Base-by-base conservation (phyloP, 768 basidiomycete genomes). In the Scleroderma bovista region DNA sequence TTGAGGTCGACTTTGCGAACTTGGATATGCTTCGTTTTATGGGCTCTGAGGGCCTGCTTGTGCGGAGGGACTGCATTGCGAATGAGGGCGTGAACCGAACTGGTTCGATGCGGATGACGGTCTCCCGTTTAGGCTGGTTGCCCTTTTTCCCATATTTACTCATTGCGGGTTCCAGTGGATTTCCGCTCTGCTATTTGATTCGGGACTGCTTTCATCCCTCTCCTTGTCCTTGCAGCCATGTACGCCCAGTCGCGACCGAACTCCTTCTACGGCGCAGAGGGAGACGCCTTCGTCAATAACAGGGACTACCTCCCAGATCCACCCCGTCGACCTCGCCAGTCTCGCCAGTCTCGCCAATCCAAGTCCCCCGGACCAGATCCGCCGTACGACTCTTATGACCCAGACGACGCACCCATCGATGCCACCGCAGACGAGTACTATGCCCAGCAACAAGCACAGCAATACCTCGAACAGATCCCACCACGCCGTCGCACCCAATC, bases 21-120 rank as follows among this genome's bases (percentile, higher is more conserved):
- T 60, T 70, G 2, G 67, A 61, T n/a, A 47, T 53, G 43, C 60
- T 44, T 7, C 64, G 50, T 56, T 72, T 77, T 2, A 66, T 47
- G 13, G 62, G 57, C 48, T 66, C 75, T 48, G 77, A 72, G 9
- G 78, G 73, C 11, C 77, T 75, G 47, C 77, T 67, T 16, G 78
- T 73, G 46, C 80, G 77, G 15, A 81, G 72, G 6, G 78, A 78
- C 58, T 81, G 74, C 80, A 81, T 80, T 51, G 53, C 22, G 67
- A 60, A 16, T 47, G n/a, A 23, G 22, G n/a, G 17, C 3, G 17
- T 38, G 36, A 47, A 40, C 13, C 17, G 44, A 57, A 60, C 60
- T 47, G 52, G 51, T 40, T 29, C 22, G 34, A 15, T 6, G 34
- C 34, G 34, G n/a, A 5, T 36, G 24, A 24, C 16, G 26, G 7